Evolutionary conservation across 2,329 filamentous ascomycete species (phyloP).

Genomic region (Xylaria sp.): DNA sequence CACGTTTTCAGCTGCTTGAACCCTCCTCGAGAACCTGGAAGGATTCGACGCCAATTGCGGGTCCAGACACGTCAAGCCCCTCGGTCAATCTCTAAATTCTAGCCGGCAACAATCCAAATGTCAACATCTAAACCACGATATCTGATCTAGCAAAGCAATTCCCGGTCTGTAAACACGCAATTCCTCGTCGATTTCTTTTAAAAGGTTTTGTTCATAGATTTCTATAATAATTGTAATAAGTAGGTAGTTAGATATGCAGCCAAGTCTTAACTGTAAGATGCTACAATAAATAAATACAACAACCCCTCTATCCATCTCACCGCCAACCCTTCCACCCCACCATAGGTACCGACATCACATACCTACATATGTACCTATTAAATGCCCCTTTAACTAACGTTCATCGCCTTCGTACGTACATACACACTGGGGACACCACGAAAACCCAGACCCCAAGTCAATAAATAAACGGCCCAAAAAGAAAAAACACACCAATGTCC

Average conservation of each 20-base stretch:
- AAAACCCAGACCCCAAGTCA: not conserved
- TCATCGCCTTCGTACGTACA: not conserved
- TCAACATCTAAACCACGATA: too few relatives aligned
- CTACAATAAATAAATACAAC: constrained; percentile 2
- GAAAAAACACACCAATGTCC: constrained; percentile 45
- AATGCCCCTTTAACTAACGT: not conserved
- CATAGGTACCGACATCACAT: not conserved
- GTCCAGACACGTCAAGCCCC: not conserved
- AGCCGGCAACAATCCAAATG: too few relatives aligned
- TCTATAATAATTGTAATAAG: too few relatives aligned
- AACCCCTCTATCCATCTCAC: constrained; percentile 6
- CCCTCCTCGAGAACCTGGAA: not conserved
- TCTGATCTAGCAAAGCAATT: too few relatives aligned
- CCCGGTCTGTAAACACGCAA: too few relatives aligned
- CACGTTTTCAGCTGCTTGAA: constrained; percentile 30
- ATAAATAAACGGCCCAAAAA: not conserved
- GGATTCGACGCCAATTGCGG: not conserved
- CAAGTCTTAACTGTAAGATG: not conserved
- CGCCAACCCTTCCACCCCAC: constrained; percentile 11
- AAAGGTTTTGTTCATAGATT: too few relatives aligned
- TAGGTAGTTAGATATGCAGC: too few relatives aligned
- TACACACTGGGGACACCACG: too few relatives aligned
- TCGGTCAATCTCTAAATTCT: not conserved
- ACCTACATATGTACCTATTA: not conserved
- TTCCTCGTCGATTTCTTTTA: too few relatives aligned